phyloP scores from a whole-genome alignment of 2,329 filamentous ascomycete genomes.

The Penicillium brasilianum region DNA sequence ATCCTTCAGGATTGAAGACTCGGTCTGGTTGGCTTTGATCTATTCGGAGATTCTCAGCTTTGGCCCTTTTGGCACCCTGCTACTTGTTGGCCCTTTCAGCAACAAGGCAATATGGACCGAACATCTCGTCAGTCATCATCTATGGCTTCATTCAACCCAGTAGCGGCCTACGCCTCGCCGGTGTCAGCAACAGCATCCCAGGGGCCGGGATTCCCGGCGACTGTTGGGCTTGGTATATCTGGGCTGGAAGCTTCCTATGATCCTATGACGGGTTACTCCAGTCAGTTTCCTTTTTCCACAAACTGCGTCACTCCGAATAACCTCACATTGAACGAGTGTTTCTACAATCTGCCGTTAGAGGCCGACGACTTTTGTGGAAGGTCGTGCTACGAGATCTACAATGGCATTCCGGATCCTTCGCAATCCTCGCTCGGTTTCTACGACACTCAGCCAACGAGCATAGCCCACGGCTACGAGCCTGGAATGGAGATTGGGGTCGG shows the following conservation, averaged over 20 bases:
- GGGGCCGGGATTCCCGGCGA: conserved; percentile 21
- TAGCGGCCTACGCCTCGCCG: conserved; percentile 33
- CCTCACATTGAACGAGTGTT: conserved; percentile 23
- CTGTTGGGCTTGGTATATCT: conserved; percentile 41
- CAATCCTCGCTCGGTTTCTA: conserved; percentile 34
- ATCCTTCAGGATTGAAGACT: conserved; percentile 20
- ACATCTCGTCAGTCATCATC: conserved; percentile 13
- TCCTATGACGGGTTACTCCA: conserved; percentile 29
- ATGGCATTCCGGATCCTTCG: conserved; percentile 27
- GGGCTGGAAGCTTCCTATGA: conserved; percentile 29
- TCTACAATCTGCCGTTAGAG: conserved; percentile 31
- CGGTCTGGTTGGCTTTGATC: conserved; percentile 16
- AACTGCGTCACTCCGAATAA: conserved; percentile 33
- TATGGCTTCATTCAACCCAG: conserved; percentile 20
- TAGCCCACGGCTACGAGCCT: conserved; percentile 35
- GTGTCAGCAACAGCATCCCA: conserved; percentile 24
- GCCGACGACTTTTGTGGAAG: conserved; percentile 26
- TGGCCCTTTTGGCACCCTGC: conserved; percentile 6
- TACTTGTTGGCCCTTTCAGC: conserved; percentile 4
- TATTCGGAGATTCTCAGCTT: not conserved
- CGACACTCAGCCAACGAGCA: conserved; percentile 28
- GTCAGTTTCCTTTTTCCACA: conserved; percentile 27
- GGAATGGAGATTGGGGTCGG: conserved; percentile 23
- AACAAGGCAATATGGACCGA: conserved; percentile 21
- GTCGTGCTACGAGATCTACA: conserved; percentile 34